Evolutionary conservation across 805 yeast species (phyloP), one percentile per base, ranked within the genome.

Genomic region (Kazachstania kunashirensis): DNA sequence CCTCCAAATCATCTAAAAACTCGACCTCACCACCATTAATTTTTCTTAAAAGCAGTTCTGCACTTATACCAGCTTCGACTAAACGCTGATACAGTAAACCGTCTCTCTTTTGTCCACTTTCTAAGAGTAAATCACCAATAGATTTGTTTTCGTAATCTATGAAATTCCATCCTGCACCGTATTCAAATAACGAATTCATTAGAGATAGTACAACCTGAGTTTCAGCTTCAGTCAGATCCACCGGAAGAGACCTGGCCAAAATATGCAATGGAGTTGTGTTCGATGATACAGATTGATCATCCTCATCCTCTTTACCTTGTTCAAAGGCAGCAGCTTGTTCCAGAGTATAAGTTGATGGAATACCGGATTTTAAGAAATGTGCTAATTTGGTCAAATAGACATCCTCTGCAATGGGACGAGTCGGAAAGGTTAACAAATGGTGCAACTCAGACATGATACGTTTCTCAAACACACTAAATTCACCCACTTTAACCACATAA

Each of bases 81-180:
- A 74, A 53, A 34, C 62, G 48, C 12, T 58, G 52, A 47, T 75
- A 75, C 26, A 82, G 61, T 17, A 61, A 61, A 5, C 65, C 54
- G 1, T 50, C 59, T 49, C 47, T 40, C 4, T 49, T 56, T 48
- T 65, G 53, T 2, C 69, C 70, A 34, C 81, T 63, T 32, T 75
- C 71, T 25, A 69, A 58, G 17, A 88, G 65, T 6, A 86, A 69
- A 57, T 94, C 88, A 2, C 95, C 97, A 0, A 96, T 85, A 0
- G 96, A 84, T 43, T 78, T 77, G 46, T 75, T 68, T 36, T 78
- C 72, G 40, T 66, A 70, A 55, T 86, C 94, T 2, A 77, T 64
- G 47, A 83, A 67, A 57, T 81, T 79, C 96, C 96, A 88, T 8
- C 94, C 94, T 0, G 95, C 95, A 20, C 96, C 96, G 54, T 76